Percentiles rank a stretch among this genome's conserved stretches.
These are phyloP conservation scores for Rhizopogon rudus DNA, from an alignment of 768 basidiomycete species.

Conservation along the genomic window DNA sequence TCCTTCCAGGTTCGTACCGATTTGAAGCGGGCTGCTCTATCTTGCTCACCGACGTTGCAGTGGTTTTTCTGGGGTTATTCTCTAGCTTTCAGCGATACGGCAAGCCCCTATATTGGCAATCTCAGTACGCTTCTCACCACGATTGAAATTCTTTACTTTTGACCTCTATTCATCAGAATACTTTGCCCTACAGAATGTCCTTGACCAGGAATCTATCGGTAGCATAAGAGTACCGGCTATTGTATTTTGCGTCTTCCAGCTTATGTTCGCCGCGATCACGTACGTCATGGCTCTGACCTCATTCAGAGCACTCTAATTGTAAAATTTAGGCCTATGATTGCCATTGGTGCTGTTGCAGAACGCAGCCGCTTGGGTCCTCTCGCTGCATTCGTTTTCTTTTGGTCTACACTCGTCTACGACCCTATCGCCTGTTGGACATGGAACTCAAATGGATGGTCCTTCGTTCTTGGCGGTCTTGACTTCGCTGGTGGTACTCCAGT, in stretches of 20 bases:
- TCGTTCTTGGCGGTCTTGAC: slow-evolving; percentile 76
- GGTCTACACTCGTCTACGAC: slow-evolving; percentile 88
- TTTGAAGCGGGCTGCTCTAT: neutral
- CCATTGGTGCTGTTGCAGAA: slow-evolving; percentile 90
- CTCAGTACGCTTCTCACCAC: slow-evolving; percentile 47
- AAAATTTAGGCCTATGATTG: slow-evolving; percentile 67
- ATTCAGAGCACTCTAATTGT: slow-evolving; percentile 2
- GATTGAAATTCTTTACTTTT: neutral
- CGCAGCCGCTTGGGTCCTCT: slow-evolving; percentile 81
- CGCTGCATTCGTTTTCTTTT: slow-evolving; percentile 85
- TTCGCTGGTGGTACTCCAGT: slow-evolving; percentile 97
- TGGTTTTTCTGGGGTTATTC: slow-evolving; percentile 99
- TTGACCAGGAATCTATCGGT: slow-evolving; percentile 71
- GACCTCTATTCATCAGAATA: slow-evolving; percentile 46
- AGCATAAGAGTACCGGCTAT: slow-evolving; percentile 66
- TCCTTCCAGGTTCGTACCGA: slow-evolving; percentile 66
- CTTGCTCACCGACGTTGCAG: slow-evolving; percentile 30
- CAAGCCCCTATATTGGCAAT: slow-evolving; percentile 74
- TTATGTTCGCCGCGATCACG: slow-evolving; percentile 90
- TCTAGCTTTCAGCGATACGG: slow-evolving; percentile 81
- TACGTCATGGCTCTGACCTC: slow-evolving; percentile 29
- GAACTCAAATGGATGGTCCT: slow-evolving; percentile 78
- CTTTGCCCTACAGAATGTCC: slow-evolving; percentile 79
- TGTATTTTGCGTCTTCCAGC: slow-evolving; percentile 80
- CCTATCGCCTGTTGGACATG: slow-evolving; percentile 97